A percentile compares a stretch with the other conserved stretches of the same genome.
phyloP scores from a whole-genome alignment of 2,329 filamentous ascomycete species.

The Didymella glomerata region DNA sequence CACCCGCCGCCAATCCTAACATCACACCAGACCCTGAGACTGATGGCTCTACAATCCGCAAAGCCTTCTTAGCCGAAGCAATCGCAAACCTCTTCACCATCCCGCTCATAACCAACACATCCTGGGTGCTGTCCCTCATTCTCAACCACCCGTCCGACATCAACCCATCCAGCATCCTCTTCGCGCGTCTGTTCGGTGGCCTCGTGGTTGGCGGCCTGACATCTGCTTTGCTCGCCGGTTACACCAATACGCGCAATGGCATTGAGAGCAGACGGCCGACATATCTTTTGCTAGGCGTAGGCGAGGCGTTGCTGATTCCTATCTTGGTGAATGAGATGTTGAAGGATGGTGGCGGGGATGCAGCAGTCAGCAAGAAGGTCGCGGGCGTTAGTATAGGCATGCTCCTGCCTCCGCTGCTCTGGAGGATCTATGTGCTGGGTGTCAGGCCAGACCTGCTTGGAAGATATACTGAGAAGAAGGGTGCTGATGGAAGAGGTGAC shows the following conservation, averaged over 20 bases:
- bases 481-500: constrained; percentile 12
- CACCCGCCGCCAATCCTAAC: constrained; percentile 31
- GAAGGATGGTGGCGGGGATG: constrained; percentile 26
- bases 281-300: constrained; percentile 35
- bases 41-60: constrained; percentile 34
- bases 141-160: constrained; percentile 32
- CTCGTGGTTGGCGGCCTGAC: constrained; percentile 37
- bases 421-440: constrained; percentile 37
- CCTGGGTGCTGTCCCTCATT: constrained; percentile 31
- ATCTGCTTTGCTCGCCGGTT: constrained; percentile 33
- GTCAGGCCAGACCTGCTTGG: constrained; percentile 36
- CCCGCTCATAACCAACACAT: constrained; percentile 37
- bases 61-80: constrained; percentile 40
- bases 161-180: constrained; percentile 35
- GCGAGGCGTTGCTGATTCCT: constrained; percentile 34
- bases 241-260: constrained; percentile 36
- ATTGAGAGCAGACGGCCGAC: constrained; percentile 36
- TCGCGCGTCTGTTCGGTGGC: constrained; percentile 36
- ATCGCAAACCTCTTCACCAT: constrained; percentile 40
- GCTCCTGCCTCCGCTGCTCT: constrained; percentile 33
- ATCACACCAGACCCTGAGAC: constrained; percentile 27
- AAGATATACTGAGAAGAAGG: constrained; percentile 26
- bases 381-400: constrained; percentile 28
- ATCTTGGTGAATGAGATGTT: constrained; percentile 32
- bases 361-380: constrained; percentile 32